Percentiles rank a stretch among this genome's conserved stretches.
phyloP scores from a whole-genome alignment of 352 stramenopile species.

The Pythium phragmitis region DNA sequence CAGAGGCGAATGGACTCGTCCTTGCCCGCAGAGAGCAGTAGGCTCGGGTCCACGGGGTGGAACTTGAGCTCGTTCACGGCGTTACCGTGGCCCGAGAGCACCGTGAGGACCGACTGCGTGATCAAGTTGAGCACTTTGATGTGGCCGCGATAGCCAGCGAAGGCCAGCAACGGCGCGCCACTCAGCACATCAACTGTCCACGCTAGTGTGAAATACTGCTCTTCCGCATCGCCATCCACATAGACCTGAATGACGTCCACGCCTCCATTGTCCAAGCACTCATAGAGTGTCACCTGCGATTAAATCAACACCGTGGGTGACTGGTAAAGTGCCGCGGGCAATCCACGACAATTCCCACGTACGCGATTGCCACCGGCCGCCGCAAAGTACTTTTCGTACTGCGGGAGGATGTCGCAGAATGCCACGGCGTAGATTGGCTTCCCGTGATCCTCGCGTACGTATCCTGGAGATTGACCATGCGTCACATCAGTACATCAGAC shows the following conservation, averaged over 20 bases:
- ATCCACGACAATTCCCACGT: conserved; percentile 13
- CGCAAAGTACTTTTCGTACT: conserved; percentile 73
- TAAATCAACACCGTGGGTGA: neutral
- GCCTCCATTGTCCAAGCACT: conserved; percentile 69
- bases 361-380: conserved; percentile 71
- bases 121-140: conserved; percentile 87
- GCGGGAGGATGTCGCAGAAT: conserved; percentile 67
- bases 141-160: conserved; percentile 64
- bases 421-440: conserved; percentile 78
- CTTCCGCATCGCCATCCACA: conserved; percentile 70
- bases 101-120: conserved; percentile 72
- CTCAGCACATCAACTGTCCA: conserved; percentile 79
- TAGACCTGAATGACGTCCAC: conserved; percentile 83
- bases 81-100: conserved; percentile 89
- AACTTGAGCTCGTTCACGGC: conserved; percentile 93
- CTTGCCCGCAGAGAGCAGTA: conserved; percentile 90
- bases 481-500: neutral
- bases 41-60: conserved; percentile 84
- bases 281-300: conserved; percentile 68
- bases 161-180: conserved; percentile 67
- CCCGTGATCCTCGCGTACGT: conserved; percentile 67
- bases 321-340: neutral
- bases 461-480: conserved; percentile 32
- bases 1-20: conserved; percentile 93
- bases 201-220: conserved; percentile 76